Base-by-base conservation (phyloP, 148 eudicot genomes). In the Camellia granthamiana region DNA sequence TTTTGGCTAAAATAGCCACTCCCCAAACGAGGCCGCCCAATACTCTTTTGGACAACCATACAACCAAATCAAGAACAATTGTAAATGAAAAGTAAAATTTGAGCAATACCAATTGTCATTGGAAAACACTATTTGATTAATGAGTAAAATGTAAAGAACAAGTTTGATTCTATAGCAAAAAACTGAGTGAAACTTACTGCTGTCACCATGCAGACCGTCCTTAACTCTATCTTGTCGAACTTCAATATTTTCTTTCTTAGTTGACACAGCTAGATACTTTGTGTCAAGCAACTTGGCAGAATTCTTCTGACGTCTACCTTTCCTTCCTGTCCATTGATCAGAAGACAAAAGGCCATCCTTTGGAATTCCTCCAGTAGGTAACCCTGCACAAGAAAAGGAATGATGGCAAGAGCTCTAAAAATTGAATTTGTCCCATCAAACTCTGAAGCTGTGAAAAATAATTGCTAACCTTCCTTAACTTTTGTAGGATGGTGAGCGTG, bases 301-400 rank as follows among this genome's bases (percentile, higher is more conserved):
- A 87, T 78, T 90, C 76, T 83, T 91, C 59, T 80, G 84, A 51
- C 95, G 89, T 83, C 85, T 91, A 77, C 93, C 84, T 88, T 83
- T 94, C 83, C 92, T 88, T 80, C 86, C 93, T 72, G 84, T 64
- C 79, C 84, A 89, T 15, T 80, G 88, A 13, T 88, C 95, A 19
- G 81, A 79, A 81, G 82, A 78, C 59, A 83, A 81, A 81, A 55
- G 79, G 76, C 80, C 90, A 84, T 83, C 84, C 77, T 85, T 84
- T 47, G 81, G 60, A 81, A 82, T 79, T 49, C 76, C 88, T 71
- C 83, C 88, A 76, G 86, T 80, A 46, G 83, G 60, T 69, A 85
- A 83, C 64, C 88, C 97, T 96, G 83, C 66, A 86, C 66, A 82
- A 81, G 70, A 69, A 71, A 74, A 42, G 51, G 30, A 15, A 56